These are phyloP conservation scores for Quillaja saponaria DNA, from an alignment of 306 rosid genomes.

Conservation along the genomic window DNA sequence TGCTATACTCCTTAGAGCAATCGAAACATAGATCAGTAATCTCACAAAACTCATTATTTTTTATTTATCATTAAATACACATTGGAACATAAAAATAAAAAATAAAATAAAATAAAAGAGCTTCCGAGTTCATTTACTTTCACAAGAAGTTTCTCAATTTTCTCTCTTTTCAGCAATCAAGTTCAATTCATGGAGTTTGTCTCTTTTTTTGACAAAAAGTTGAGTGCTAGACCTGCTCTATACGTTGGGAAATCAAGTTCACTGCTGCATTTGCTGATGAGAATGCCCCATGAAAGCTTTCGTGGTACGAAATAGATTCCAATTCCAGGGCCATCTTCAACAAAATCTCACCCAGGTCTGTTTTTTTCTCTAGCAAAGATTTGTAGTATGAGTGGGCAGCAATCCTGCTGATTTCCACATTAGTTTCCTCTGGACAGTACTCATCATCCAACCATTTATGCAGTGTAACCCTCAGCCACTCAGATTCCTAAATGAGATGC, in stretches of 20 bases:
- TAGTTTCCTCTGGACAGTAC: constrained; percentile 89
- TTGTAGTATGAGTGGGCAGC: constrained; percentile 76
- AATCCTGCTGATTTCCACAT: constrained; percentile 82
- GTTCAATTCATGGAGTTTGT: no score
- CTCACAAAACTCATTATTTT: no score
- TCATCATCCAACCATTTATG: constrained; percentile 95
- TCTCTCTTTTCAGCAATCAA: no score
- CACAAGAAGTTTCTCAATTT: no score
- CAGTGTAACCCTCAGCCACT: constrained; percentile 80
- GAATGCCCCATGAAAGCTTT: constrained; percentile 95
- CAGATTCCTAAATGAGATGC: constrained; percentile 68
- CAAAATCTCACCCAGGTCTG: constrained; percentile 78
- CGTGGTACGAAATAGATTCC: constrained; percentile 76
- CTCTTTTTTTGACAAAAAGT: no score
- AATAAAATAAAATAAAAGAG: no score
- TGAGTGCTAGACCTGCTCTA: constrained; percentile 43
- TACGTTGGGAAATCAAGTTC: constrained; percentile 68
- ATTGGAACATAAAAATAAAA: no score
- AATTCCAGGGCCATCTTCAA: constrained; percentile 71
- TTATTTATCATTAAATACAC: no score
- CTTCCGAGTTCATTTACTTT: no score
- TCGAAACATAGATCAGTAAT: no score
- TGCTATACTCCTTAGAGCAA: no score
- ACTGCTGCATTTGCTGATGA: constrained; percentile 95
- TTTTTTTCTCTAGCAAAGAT: constrained; percentile 57